phyloP scores from a whole-genome alignment of 768 basidiomycete genomes.

The Agaricus bisporus region DNA sequence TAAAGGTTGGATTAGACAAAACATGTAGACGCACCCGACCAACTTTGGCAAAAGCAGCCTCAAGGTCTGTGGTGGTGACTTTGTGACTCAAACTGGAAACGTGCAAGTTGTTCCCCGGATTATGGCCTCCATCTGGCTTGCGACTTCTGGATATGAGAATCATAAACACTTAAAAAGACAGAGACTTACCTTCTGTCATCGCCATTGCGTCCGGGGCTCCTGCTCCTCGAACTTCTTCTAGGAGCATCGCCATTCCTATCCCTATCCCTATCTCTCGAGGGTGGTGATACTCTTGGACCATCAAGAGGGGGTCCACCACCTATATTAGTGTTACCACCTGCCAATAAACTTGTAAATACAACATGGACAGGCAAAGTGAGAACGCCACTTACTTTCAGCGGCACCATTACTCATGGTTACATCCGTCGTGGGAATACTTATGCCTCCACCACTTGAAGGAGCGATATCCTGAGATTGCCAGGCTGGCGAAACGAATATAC shows the following conservation, averaged over 20 bases:
- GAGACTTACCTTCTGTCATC: conserved; percentile 49
- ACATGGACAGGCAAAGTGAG: neutral
- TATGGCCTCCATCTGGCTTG: conserved; percentile 46
- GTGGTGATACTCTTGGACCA: conserved; percentile 35
- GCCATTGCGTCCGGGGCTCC: conserved; percentile 57
- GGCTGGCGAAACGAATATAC: conserved; percentile 41
- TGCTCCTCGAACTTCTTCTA: conserved; percentile 70
- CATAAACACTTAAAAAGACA: conserved; percentile 15
- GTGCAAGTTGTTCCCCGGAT: conserved; percentile 63
- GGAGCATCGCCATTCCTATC: conserved; percentile 43
- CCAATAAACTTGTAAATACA: neutral
- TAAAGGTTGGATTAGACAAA: neutral
- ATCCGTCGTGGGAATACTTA: conserved; percentile 66
- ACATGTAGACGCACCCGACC: conserved; percentile 35
- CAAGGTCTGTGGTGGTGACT: conserved; percentile 80
- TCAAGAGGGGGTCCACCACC: conserved; percentile 44
- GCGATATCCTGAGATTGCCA: conserved; percentile 84
- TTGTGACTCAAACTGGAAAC: conserved; percentile 53
- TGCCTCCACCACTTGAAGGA: conserved; percentile 48
- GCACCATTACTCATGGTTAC: conserved; percentile 30
- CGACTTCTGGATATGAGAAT: conserved; percentile 20
- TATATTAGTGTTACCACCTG: conserved; percentile 2
- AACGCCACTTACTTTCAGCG: conserved; percentile 32
- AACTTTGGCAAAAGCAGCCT: conserved; percentile 81
- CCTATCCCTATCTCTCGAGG: conserved; percentile 30